These are phyloP conservation scores for Penicillium crystallinum DNA, from an alignment of 495 filamentous ascomycete genomes.

Conservation along the genomic window DNA sequence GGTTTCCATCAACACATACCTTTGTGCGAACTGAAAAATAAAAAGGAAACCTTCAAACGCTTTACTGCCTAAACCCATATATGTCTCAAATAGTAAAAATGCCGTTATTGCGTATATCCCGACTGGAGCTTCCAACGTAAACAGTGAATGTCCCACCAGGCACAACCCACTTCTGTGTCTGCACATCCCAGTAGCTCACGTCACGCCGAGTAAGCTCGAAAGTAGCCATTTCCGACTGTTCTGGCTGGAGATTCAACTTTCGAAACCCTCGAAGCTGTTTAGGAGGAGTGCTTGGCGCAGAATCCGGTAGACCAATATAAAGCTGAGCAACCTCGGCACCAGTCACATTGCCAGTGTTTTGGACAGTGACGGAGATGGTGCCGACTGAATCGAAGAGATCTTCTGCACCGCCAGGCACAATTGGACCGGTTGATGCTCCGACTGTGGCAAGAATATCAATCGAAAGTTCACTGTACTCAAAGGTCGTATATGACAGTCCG, in stretches of 20 bases:
- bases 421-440: constrained; percentile 31
- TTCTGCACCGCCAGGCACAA: constrained; percentile 51
- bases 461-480: constrained; percentile 44
- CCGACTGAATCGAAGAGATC: constrained; percentile 55
- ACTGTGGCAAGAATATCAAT: constrained; percentile 27
- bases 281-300: constrained; percentile 17
- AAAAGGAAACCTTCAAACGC: too few species aligned
- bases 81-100: constrained; percentile 9
- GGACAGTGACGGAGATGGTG: constrained; percentile 38
- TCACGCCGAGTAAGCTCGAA: constrained; percentile 59
- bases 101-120: constrained; percentile 19
- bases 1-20: not conserved
- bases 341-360: constrained; percentile 46
- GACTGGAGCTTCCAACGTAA: constrained; percentile 55
- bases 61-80: not conserved
- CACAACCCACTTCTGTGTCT: constrained; percentile 60
- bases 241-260: constrained; percentile 46
- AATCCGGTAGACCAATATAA: constrained; percentile 54
- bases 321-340: constrained; percentile 60
- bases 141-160: constrained; percentile 32
- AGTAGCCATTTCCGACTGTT: constrained; percentile 36
- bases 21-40: not conserved
- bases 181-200: constrained; percentile 61
- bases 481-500: constrained; percentile 62
- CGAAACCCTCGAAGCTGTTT: constrained; percentile 56